Conservation (phyloP, 768 basidiomycete genomes). For the Leccinum incarnatum region DNA sequence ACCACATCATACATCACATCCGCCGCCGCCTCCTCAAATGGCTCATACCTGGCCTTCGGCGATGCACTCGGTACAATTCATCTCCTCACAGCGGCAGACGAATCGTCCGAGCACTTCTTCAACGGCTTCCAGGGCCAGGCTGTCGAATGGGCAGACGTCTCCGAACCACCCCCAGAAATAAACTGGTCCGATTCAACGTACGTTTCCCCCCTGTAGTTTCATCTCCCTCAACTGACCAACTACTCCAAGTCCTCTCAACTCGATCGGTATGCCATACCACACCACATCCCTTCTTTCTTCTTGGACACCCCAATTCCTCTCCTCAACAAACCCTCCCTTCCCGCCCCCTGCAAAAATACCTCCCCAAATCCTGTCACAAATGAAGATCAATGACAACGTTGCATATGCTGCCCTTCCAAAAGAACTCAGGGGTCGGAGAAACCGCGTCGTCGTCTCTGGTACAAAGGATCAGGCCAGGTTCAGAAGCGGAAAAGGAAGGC, state of each 20-base stretch:
- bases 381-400: constrained; percentile 86
- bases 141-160: constrained; percentile 78
- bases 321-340: constrained; percentile 43
- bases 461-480: constrained; percentile 71
- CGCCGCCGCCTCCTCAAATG: constrained; percentile 78
- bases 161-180: constrained; percentile 65
- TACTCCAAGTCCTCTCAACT: constrained; percentile 70
- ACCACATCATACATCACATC: constrained; percentile 75
- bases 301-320: constrained; percentile 54
- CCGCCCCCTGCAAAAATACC: constrained; percentile 81
- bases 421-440: constrained; percentile 80
- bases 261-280: constrained; percentile 88
- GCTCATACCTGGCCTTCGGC: constrained; percentile 90
- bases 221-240: not conserved
- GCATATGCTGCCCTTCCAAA: constrained; percentile 88
- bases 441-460: constrained; percentile 54
- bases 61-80: constrained; percentile 85
- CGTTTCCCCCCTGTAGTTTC: constrained; percentile 22
- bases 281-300: constrained; percentile 69
- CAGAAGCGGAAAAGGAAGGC: constrained; percentile 70
- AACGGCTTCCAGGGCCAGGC: constrained; percentile 90
- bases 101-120: constrained; percentile 58
- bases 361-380: constrained; percentile 65
- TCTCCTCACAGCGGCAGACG: constrained; percentile 72
- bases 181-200: constrained; percentile 85